phyloP scores from a whole-genome alignment of 306 rosid species.

The Cucumis sativus region DNA sequence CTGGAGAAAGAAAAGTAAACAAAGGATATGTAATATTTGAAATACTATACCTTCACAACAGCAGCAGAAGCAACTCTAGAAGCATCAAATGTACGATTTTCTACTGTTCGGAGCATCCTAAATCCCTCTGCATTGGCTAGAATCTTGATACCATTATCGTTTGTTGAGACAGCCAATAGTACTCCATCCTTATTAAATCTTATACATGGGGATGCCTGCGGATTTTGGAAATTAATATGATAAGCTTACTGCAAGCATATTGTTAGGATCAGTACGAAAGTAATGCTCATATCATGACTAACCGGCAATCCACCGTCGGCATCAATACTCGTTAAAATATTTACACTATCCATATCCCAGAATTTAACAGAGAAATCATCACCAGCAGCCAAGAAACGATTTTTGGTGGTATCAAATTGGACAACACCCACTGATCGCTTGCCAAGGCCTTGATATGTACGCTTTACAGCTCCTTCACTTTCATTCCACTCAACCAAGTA shows the following conservation, averaged over 20 bases:
- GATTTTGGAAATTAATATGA: constrained; percentile 20
- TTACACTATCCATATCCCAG: constrained; percentile 94
- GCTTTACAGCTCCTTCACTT: constrained; percentile 98
- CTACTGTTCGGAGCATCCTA: constrained; percentile 72
- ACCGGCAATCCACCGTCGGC: constrained; percentile 91
- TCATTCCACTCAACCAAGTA: constrained; percentile 98
- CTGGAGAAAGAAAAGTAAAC: constrained; percentile 9
- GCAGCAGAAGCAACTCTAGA: constrained; percentile 81
- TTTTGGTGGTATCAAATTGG: constrained; percentile 96
- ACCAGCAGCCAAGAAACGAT: constrained; percentile 88
- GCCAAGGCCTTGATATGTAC: constrained; percentile 76
- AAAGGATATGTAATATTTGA: constrained; percentile 7
- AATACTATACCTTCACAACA: constrained; percentile 61
- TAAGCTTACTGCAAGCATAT: constrained; percentile 14
- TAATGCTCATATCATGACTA: constrained; percentile 10
- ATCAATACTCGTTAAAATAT: constrained; percentile 46
- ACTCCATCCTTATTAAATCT: constrained; percentile 94
- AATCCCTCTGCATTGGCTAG: constrained; percentile 83
- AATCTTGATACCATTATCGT: constrained; percentile 77
- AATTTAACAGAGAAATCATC: constrained; percentile 72
- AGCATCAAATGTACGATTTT: constrained; percentile 78
- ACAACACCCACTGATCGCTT: constrained; percentile 82
- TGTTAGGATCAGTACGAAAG: neutral
- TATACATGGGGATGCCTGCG: constrained; percentile 88
- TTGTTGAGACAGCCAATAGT: constrained; percentile 78